A percentile compares a stretch with the other conserved stretches of the same genome.
phyloP scores from a whole-genome alignment of 202 grass and related monocot species.

The Musa balbisiana region DNA sequence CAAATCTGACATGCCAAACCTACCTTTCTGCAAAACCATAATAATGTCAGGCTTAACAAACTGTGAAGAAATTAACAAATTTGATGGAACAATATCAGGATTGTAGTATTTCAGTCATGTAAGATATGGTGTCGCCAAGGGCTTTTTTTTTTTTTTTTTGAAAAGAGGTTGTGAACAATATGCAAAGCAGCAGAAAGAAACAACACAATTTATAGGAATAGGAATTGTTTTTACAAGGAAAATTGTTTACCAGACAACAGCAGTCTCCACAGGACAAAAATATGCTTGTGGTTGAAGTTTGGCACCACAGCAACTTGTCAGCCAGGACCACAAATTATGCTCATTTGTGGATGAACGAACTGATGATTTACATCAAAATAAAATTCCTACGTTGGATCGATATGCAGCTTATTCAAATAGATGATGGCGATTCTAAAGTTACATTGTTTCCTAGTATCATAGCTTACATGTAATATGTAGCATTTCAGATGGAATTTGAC shows the following conservation, averaged over 20 bases:
- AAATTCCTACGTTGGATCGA: background rate
- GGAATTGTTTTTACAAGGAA: background rate
- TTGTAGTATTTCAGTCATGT: too few species aligned
- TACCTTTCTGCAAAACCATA: background rate
- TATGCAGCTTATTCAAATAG: too few species aligned
- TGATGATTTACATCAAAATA: background rate
- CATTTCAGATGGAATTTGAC: too few species aligned
- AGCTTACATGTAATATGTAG: too few species aligned
- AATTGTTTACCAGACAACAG: background rate
- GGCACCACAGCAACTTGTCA: background rate
- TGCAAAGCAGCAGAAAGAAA: background rate
- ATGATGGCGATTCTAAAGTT: too few species aligned
- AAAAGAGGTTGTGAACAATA: background rate
- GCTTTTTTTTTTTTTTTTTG: too few species aligned
- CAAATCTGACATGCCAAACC: background rate
- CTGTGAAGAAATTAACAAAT: too few species aligned
- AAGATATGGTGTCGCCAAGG: too few species aligned
- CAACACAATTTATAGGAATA: background rate
- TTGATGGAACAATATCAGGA: too few species aligned
- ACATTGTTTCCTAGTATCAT: too few species aligned
- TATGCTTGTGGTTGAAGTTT: background rate
- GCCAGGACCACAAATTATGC: background rate
- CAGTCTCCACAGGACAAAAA: background rate
- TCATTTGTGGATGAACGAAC: background rate
- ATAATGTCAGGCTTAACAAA: background rate